These are phyloP conservation scores for Chrysosporium queenslandicum DNA, from an alignment of 2,329 filamentous ascomycete species.

Conservation along the genomic window DNA sequence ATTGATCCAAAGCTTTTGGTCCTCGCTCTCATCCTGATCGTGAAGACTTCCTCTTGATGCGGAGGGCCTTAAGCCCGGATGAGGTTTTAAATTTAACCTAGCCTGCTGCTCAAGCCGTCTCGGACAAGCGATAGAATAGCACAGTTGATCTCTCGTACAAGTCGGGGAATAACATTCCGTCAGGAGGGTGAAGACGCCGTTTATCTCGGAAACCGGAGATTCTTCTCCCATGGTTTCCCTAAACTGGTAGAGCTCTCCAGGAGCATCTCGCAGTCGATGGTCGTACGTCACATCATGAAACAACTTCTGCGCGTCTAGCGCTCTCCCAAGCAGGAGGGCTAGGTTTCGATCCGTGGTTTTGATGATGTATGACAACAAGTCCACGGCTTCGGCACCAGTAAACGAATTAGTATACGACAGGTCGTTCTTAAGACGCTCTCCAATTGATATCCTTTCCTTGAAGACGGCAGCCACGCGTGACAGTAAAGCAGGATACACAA, in stretches of 20 bases:
- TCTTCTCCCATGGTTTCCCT: conserved; percentile 78
- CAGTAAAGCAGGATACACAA: conserved; percentile 87
- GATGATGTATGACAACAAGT: conserved; percentile 92
- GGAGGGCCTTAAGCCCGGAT: conserved; percentile 69
- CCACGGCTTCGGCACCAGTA: conserved; percentile 88
- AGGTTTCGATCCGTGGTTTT: conserved; percentile 93
- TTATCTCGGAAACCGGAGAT: conserved; percentile 60
- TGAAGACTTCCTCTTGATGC: conserved; percentile 63
- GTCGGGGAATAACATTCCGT: conserved; percentile 98
- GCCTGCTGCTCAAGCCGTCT: conserved; percentile 90
- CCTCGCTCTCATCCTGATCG: conserved; percentile 80
- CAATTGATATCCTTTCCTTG: conserved; percentile 72
- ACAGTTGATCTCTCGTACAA: conserved; percentile 87
- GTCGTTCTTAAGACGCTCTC: conserved; percentile 91
- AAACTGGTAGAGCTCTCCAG: conserved; percentile 93
- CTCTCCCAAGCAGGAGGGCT: conserved; percentile 77
- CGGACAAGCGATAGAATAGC: conserved; percentile 96
- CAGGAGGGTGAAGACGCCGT: conserved; percentile 90
- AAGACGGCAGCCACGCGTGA: conserved; percentile 93
- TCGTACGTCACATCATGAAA: conserved; percentile 99
- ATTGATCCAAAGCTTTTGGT: conserved; percentile 99
- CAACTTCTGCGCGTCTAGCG: conserved; percentile 94
- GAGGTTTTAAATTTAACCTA: conserved; percentile 82
- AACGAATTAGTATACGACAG: conserved; percentile 96
- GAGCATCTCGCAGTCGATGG: conserved; percentile 86